These are phyloP conservation scores for Penicillium italicum DNA, from an alignment of 2,329 filamentous ascomycete genomes.

Conservation along the genomic window DNA sequence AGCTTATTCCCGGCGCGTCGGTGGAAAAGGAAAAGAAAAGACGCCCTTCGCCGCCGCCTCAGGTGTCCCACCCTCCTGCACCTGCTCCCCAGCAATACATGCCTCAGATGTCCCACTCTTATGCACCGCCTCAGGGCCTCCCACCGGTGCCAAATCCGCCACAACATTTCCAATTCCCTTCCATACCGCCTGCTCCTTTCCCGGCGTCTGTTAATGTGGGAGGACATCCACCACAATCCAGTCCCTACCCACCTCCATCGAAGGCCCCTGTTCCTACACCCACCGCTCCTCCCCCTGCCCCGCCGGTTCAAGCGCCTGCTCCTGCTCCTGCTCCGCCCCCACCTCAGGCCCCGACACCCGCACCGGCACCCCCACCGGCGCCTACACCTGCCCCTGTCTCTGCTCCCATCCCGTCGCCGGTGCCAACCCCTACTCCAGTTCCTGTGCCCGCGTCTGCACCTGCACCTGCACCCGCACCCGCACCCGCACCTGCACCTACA, in stretches of 20 bases:
- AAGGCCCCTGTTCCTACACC: slow-evolving; percentile 18
- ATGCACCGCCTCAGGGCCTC: slow-evolving; percentile 29
- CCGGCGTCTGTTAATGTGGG: slow-evolving; percentile 24
- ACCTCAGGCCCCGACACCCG: slow-evolving; percentile 8
- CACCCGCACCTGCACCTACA: slow-evolving; percentile 15
- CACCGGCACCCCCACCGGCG: slow-evolving; percentile 12
- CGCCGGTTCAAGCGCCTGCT: slow-evolving; percentile 12
- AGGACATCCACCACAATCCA: slow-evolving; percentile 25
- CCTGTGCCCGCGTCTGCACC: slow-evolving; percentile 8
- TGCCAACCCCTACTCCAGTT: slow-evolving; percentile 7
- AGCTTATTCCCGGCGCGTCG: slow-evolving; percentile 56
- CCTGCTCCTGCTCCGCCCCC: slow-evolving; percentile 20
- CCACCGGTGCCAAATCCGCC: slow-evolving; percentile 34
- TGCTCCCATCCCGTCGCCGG: slow-evolving; percentile 16
- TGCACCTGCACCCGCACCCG: slow-evolving; percentile 4
- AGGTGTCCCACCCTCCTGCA: slow-evolving; percentile 30
- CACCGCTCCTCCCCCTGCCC: slow-evolving; percentile 5
- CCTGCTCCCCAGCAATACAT: slow-evolving; percentile 36
- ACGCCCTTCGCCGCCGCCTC: slow-evolving; percentile 42
- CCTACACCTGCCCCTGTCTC: slow-evolving; percentile 19
- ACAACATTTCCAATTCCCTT: slow-evolving; percentile 36
- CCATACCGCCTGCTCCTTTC: slow-evolving; percentile 36
- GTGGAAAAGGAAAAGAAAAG: slow-evolving; percentile 59
- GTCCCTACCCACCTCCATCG: slow-evolving; percentile 22
- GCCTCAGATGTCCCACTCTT: slow-evolving; percentile 33